Conservation (phyloP, 345 rosid species). For the Alliaria petiolata region DNA sequence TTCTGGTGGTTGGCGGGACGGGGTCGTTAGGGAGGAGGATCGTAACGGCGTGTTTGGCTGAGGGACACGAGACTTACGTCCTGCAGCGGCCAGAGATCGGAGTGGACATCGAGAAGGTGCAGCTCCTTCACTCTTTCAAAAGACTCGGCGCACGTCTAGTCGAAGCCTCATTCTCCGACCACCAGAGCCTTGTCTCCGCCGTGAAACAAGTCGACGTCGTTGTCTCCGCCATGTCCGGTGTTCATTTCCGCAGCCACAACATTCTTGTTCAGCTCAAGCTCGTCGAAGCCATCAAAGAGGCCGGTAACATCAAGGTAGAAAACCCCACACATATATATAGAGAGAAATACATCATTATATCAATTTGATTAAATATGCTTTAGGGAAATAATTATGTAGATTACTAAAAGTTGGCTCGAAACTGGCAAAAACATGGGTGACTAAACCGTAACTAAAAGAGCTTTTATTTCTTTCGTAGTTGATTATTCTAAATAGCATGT, state of each 20-base stretch:
- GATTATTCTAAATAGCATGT: too few relatives aligned
- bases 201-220: slow-evolving; percentile 67
- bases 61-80: slow-evolving; percentile 56
- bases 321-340: too few relatives aligned
- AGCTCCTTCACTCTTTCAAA: slow-evolving; percentile 48
- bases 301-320: slow-evolving; percentile 75
- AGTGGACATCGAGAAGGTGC: slow-evolving; percentile 63
- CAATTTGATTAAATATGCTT: too few relatives aligned
- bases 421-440: too few relatives aligned
- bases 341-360: too few relatives aligned
- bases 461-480: too few relatives aligned
- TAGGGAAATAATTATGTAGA: too few relatives aligned
- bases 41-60: slow-evolving; percentile 57
- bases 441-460: too few relatives aligned
- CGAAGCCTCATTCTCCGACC: slow-evolving; percentile 50
- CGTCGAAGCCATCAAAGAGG: slow-evolving; percentile 71
- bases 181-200: slow-evolving; percentile 34
- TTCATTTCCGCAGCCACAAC: slow-evolving; percentile 64
- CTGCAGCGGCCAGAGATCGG: slow-evolving; percentile 55
- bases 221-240: slow-evolving; percentile 71
- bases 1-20: slow-evolving; percentile 65
- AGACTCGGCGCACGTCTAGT: slow-evolving; percentile 54
- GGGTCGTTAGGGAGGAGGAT: slow-evolving; percentile 72
- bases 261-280: slow-evolving; percentile 72
- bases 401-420: too few relatives aligned